Evolutionary conservation across 1,284 basidiomycete genomes (phyloP), one percentile per base, ranked within the genome.

Genomic region (Cystobasidium pallidum): DNA sequence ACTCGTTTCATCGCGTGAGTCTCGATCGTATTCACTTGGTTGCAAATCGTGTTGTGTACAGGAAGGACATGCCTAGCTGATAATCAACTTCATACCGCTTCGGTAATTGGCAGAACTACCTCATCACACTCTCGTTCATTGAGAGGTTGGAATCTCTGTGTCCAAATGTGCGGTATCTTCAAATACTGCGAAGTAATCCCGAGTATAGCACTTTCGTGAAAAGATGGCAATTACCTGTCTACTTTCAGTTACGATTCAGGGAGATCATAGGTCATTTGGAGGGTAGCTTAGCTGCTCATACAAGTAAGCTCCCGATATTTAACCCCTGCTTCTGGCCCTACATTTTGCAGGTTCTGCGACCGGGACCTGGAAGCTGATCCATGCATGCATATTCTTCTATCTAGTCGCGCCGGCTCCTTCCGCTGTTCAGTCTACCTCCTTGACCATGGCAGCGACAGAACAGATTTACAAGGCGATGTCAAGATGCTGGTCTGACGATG

Each of bases 221-320:
- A 70, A 85, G 93, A 49, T 99, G 95, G 94, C 95, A 98, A 79
- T 84, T 99, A 6, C 91, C 92, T 0, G 91, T 98, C 19, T 99
- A 99, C 80, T 98, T 96, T 81, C 95, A 99, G 80, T 84, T 99
- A 75, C 86, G 94, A n/a, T 95, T 94, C 89, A 95, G 97, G 80
- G 94, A 96, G 78, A 91, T 96, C 66, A 88, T 95, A 0, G 82
- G 84, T 0, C 84, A 84, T 55, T 82, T 94, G 17, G 94, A 97
- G 81, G 86, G 88, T 10, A 82, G 82, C 0, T 81, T 95, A 78
- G n/a, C 80, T 82, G 21, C 82, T 81, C 59, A 67, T n/a, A 75
- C 58, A 34, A 73, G 75, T 76, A 67, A 39, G 74, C 39, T 39
- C 13, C 2, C 30, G 32, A 10, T 66, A 43, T 45, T 24, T 2